Conservation (phyloP, 352 stramenopile genomes). For the Pythium phragmitis region DNA sequence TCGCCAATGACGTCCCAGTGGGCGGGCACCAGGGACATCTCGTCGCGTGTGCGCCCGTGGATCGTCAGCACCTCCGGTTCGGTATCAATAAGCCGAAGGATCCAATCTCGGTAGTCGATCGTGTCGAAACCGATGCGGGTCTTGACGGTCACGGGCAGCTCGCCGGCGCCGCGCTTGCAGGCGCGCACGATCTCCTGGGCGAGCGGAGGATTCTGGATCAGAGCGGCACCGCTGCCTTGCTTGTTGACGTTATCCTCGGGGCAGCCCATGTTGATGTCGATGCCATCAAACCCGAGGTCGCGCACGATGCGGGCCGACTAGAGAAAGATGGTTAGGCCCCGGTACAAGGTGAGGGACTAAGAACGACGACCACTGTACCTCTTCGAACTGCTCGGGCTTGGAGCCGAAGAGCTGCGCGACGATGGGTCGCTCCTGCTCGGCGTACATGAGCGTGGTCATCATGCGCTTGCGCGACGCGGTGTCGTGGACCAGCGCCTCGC, state of each 20-base stretch:
- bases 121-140: constrained; percentile 76
- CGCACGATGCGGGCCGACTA: constrained; percentile 75
- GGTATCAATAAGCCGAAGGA: constrained; percentile 60
- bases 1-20: constrained; percentile 85
- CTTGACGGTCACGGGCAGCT: constrained; percentile 73
- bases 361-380: constrained; percentile 34
- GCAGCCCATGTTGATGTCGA: constrained; percentile 88
- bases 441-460: constrained; percentile 77
- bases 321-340: not conserved
- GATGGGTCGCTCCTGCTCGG: constrained; percentile 66
- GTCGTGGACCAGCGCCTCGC: constrained; percentile 74
- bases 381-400: constrained; percentile 85
- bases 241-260: constrained; percentile 78
- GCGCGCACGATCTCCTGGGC: constrained; percentile 63
- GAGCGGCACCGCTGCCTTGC: constrained; percentile 64
- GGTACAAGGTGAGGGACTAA: not conserved
- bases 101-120: constrained; percentile 81
- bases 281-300: constrained; percentile 81
- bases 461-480: constrained; percentile 58
- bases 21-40: constrained; percentile 81
- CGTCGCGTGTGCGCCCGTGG: constrained; percentile 71
- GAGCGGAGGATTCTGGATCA: constrained; percentile 63
- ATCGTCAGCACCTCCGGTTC: constrained; percentile 76
- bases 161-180: constrained; percentile 65
- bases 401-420: constrained; percentile 84